A percentile compares a stretch with the other conserved stretches of the same genome.
Evolutionary conservation across 805 yeast genomes (phyloP).

Genomic region (Candida bentonensis): DNA sequence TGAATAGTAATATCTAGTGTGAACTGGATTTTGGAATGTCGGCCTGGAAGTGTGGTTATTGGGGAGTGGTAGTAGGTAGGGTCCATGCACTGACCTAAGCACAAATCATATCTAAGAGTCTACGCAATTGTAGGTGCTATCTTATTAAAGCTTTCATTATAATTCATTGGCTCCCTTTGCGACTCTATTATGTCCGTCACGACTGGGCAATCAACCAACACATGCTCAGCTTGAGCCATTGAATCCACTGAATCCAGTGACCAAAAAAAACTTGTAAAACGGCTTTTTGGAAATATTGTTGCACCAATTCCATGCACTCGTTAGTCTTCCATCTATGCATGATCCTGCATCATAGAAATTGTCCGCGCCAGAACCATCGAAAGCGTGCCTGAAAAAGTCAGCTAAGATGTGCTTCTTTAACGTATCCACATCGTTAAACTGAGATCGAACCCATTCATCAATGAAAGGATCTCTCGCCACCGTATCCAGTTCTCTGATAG

Average conservation of each 20-base stretch:
- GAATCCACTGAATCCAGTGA: conserved; percentile 63
- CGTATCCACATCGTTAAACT: conserved; percentile 42
- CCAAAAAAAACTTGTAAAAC: conserved; percentile 47
- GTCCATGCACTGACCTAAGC: too few relatives aligned
- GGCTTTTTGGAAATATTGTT: conserved; percentile 52
- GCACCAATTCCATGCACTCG: conserved; percentile 77
- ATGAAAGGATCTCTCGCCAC: conserved; percentile 36
- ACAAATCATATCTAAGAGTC: too few relatives aligned
- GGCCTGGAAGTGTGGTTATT: too few relatives aligned
- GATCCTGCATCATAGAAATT: conserved; percentile 75
- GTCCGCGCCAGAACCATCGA: conserved; percentile 76
- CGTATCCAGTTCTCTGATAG: conserved; percentile 39
- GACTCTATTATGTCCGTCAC: too few relatives aligned
- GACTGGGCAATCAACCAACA: too few relatives aligned
- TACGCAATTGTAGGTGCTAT: too few relatives aligned
- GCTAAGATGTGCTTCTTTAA: conserved; percentile 32
- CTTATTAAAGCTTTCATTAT: too few relatives aligned
- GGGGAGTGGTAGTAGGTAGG: too few relatives aligned
- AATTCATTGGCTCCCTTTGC: too few relatives aligned
- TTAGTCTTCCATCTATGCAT: conserved; percentile 70
- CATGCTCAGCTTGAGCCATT: conserved; percentile 65
- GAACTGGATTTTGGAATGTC: too few relatives aligned
- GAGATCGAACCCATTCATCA: conserved; percentile 37
- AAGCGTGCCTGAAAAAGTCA: conserved; percentile 44
- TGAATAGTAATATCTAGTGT: too few relatives aligned